A percentile compares a stretch with the other conserved stretches of the same genome.
Evolutionary conservation across 495 filamentous ascomycete genomes (phyloP).

Genomic region (Hypoxylon intermedium): DNA sequence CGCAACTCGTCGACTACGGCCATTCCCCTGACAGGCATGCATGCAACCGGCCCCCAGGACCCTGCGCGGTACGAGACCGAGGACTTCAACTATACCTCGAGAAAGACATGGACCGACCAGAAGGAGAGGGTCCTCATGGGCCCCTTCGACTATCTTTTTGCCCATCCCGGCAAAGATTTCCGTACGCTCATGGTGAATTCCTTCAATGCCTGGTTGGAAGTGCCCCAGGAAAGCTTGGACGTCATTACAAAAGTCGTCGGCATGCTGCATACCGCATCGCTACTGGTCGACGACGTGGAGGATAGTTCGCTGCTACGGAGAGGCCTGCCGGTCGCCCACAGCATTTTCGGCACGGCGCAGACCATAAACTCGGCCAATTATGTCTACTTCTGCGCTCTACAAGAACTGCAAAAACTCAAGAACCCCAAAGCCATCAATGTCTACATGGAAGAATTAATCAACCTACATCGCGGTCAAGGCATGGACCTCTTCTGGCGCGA

Average conservation of each 20-base stretch:
- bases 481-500: conserved; percentile 99
- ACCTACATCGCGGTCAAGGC: conserved; percentile 94
- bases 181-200: conserved; percentile 83
- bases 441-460: conserved; percentile 87
- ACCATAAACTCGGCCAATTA: conserved; percentile 99
- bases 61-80: conserved; percentile 55
- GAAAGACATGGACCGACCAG: conserved; percentile 66
- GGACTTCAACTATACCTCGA: conserved; percentile 49
- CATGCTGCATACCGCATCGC: conserved; percentile 92
- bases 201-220: conserved; percentile 89
- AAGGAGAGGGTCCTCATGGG: conserved; percentile 83
- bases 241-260: conserved; percentile 87
- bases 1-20: conserved; percentile 44
- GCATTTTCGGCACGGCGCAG: conserved; percentile 92
- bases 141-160: conserved; percentile 86
- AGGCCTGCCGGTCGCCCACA: conserved; percentile 90
- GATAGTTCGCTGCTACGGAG: conserved; percentile 84
- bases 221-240: conserved; percentile 75
- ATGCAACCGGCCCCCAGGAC: conserved; percentile 45
- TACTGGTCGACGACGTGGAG: conserved; percentile 93
- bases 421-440: conserved; percentile 76
- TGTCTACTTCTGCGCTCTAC: conserved; percentile 89
- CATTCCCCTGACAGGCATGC: conserved; percentile 43
- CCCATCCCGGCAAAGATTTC: conserved; percentile 91
- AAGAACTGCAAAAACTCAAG: conserved; percentile 77